Evolutionary conservation across 1,139 yeast genomes (phyloP).

Genomic region (Tardiomyces depauwii): DNA sequence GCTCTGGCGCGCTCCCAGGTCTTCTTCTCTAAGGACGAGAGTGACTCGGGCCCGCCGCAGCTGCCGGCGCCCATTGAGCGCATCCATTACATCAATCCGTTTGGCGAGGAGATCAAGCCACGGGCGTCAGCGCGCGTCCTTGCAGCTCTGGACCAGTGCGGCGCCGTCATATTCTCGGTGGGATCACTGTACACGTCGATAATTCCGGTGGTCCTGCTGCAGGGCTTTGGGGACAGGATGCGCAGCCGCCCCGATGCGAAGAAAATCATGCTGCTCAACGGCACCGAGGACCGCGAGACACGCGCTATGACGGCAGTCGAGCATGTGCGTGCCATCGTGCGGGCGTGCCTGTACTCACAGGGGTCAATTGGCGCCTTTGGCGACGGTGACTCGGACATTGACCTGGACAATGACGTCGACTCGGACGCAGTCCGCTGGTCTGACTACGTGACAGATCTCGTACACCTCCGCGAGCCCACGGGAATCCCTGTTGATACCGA

Average conservation of each 20-base stretch:
- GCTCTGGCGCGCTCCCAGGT: constrained; percentile 64
- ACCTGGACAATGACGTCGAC: not conserved
- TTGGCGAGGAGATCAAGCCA: constrained; percentile 82
- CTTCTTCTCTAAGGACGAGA: constrained; percentile 48
- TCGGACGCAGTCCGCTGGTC: constrained; percentile 10
- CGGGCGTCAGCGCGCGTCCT: constrained; percentile 57
- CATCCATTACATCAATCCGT: constrained; percentile 73
- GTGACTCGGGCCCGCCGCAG: constrained; percentile 30
- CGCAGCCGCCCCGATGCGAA: constrained; percentile 12
- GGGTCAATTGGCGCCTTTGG: not conserved
- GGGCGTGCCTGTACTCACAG: constrained; percentile 24
- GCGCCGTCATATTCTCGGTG: constrained; percentile 61
- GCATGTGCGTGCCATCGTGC: constrained; percentile 43
- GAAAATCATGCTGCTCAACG: constrained; percentile 47
- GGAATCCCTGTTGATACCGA: constrained; percentile 6
- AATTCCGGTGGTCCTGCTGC: constrained; percentile 61
- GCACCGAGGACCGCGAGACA: constrained; percentile 68
- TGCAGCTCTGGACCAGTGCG: constrained; percentile 35
- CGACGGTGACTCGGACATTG: not conserved
- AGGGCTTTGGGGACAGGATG: constrained; percentile 59
- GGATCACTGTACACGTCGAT: constrained; percentile 86
- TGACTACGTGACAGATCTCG: constrained; percentile 14
- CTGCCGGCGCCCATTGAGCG: constrained; percentile 65
- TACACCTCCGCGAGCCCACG: constrained; percentile 4
- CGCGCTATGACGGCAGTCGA: constrained; percentile 50